Conservation (phyloP, 2,329 filamentous ascomycete species). For the Penicillium italicum region DNA sequence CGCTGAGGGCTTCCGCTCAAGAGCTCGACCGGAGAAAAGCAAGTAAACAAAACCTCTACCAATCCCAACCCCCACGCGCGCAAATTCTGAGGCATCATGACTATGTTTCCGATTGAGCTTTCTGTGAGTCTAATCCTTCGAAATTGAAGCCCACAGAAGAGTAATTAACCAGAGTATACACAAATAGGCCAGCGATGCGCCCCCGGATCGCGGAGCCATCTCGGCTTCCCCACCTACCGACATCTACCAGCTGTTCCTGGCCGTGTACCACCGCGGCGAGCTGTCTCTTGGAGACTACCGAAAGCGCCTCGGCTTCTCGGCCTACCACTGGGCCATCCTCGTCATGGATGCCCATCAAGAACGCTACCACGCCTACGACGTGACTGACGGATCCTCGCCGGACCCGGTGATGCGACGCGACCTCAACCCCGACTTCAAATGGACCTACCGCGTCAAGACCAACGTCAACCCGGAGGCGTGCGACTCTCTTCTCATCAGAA, state of each 20-base stretch:
- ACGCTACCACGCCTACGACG: constrained; percentile 3
- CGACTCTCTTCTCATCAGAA: background rate
- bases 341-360: background rate
- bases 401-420: background rate
- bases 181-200: background rate
- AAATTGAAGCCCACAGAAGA: background rate
- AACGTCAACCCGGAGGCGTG: background rate
- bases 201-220: background rate
- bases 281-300: constrained; percentile 1
- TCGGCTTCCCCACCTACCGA: background rate
- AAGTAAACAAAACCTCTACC: background rate
- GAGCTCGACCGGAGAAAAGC: background rate
- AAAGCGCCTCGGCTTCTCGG: constrained; percentile 1
- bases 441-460: background rate
- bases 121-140: background rate
- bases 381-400: constrained; percentile 1
- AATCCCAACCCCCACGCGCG: too few relatives aligned
- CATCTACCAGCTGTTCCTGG: background rate
- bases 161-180: background rate
- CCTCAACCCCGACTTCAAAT: constrained; percentile 3
- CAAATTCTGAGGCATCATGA: background rate
- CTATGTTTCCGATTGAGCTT: background rate
- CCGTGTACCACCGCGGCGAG: constrained; percentile 4
- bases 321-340: constrained; percentile 9
- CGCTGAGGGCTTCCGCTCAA: background rate